Evolutionary conservation across 75 land plant genomes (phyloP).

Genomic region (Cupressus sempervirens): DNA sequence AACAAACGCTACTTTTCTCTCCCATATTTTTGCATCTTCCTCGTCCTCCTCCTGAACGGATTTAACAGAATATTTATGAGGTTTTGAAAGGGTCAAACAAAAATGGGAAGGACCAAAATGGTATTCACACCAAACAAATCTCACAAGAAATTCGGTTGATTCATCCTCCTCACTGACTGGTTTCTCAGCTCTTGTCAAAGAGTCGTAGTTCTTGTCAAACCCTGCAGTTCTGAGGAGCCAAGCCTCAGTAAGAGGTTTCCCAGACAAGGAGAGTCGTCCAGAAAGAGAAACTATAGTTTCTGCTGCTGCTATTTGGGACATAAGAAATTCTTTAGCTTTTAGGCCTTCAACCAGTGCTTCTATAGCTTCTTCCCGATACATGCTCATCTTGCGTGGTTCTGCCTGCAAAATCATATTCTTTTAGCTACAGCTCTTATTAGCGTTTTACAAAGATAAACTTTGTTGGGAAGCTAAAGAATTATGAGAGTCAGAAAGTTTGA

Average conservation of each 20-base stretch:
- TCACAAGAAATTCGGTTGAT: conserved; percentile 21
- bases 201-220: conserved; percentile 21
- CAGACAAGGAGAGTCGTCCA: conserved; percentile 59
- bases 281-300: conserved; percentile 47
- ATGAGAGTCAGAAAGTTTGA: conserved; percentile 9
- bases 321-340: conserved; percentile 31
- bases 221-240: conserved; percentile 56
- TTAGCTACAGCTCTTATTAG: neutral
- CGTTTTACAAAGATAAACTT: neutral
- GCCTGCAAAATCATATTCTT: conserved; percentile 22
- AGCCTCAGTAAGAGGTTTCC: conserved; percentile 44
- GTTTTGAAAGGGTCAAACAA: neutral
- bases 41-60: conserved; percentile 36
- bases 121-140: neutral
- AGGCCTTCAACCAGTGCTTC: conserved; percentile 60
- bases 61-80: neutral
- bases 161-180: conserved; percentile 12
- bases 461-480: neutral
- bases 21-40: conserved; percentile 53
- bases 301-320: conserved; percentile 48
- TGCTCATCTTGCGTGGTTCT: conserved; percentile 55
- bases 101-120: neutral
- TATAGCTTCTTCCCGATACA: conserved; percentile 66
- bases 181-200: conserved; percentile 24
- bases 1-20: conserved; percentile 49